Conservation (phyloP, 164 flowering plant genomes). For the Akebia trifoliata region DNA sequence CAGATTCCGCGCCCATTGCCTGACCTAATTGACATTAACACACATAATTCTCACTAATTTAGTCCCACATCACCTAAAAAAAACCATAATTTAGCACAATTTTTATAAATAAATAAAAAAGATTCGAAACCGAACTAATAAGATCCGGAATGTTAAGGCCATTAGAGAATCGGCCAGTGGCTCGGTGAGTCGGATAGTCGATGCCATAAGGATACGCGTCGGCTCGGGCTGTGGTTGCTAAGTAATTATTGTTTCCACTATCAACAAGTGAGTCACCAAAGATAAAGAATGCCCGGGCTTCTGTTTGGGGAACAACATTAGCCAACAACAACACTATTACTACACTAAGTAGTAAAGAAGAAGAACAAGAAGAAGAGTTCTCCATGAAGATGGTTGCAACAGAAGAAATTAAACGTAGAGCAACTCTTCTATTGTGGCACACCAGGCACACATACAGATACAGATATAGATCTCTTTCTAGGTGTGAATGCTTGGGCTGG, state of each 20-base stretch:
- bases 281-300: conserved; percentile 68
- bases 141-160: conserved; percentile 78
- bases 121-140: conserved; percentile 35
- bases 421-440: too few species aligned
- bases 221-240: conserved; percentile 68
- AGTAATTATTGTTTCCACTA: conserved; percentile 72
- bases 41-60: neutral
- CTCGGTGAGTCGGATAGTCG: conserved; percentile 56
- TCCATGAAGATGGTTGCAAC: too few species aligned
- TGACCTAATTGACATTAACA: conserved; percentile 35
- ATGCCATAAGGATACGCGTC: conserved; percentile 78
- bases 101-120: neutral
- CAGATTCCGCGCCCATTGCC: conserved; percentile 37
- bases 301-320: conserved; percentile 6
- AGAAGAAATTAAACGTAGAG: too few species aligned
- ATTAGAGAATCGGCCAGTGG: conserved; percentile 88
- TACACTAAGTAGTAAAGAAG: neutral
- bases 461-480: neutral
- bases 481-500: neutral
- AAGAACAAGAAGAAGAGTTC: neutral
- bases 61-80: neutral
- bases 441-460: too few species aligned
- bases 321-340: neutral
- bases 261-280: conserved; percentile 87
- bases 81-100: neutral